Conservation (phyloP, 495 filamentous ascomycete genomes). For the Pyrenula massariospora region DNA sequence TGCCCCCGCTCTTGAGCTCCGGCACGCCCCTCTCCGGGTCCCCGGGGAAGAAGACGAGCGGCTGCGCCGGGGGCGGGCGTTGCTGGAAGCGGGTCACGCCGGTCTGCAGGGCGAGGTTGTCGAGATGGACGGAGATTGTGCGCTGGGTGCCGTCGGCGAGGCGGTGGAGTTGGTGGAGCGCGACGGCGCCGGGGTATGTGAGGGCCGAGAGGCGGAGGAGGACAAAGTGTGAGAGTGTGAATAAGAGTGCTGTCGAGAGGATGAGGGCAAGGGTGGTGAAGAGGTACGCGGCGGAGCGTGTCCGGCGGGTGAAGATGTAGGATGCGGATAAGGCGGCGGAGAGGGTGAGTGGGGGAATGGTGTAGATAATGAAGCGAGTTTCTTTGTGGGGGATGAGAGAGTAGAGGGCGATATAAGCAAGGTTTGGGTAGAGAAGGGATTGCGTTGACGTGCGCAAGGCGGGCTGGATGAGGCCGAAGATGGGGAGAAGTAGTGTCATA, state of each 20-base stretch:
- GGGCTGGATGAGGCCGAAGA: slow-evolving; percentile 45
- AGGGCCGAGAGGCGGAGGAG: slow-evolving; percentile 58
- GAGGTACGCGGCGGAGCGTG: slow-evolving; percentile 44
- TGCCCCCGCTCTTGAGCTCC: background rate
- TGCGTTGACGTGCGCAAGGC: slow-evolving; percentile 31
- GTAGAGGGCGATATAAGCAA: slow-evolving; percentile 69
- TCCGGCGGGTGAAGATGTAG: slow-evolving; percentile 58
- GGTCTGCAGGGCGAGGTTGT: slow-evolving; percentile 85
- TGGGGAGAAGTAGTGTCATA: slow-evolving; percentile 48
- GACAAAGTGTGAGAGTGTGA: slow-evolving; percentile 47
- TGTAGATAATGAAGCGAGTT: slow-evolving; percentile 88
- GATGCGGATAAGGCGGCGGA: slow-evolving; percentile 61
- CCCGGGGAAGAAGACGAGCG: background rate
- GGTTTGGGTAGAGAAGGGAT: slow-evolving; percentile 49
- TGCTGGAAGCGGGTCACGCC: slow-evolving; percentile 83
- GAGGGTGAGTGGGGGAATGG: slow-evolving; percentile 69
- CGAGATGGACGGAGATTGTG: slow-evolving; percentile 53
- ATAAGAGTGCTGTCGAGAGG: slow-evolving; percentile 44
- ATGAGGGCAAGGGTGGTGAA: slow-evolving; percentile 43
- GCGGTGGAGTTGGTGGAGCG: slow-evolving; percentile 42
- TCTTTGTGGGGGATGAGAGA: slow-evolving; percentile 89
- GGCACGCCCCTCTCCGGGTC: background rate
- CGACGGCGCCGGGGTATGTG: slow-evolving; percentile 82
- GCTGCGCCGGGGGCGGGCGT: slow-evolving; percentile 6
- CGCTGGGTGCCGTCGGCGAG: slow-evolving; percentile 10